A percentile compares a stretch with the other conserved stretches of the same genome.
phyloP scores from a whole-genome alignment of 2,329 filamentous ascomycete genomes.

The Coniochaeta prunicola region DNA sequence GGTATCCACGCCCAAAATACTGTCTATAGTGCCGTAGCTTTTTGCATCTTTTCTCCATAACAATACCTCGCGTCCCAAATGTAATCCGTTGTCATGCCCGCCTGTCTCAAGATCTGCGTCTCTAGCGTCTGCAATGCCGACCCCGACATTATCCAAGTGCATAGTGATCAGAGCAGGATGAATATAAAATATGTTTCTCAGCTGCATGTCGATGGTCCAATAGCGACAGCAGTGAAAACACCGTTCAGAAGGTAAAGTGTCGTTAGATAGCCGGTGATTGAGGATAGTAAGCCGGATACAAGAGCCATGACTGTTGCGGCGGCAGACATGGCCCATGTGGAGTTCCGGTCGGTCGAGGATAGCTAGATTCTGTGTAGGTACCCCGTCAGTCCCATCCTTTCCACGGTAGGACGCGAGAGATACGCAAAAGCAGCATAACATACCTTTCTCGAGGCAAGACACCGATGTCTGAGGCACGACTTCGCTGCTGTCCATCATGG shows the following conservation, averaged over 20 bases:
- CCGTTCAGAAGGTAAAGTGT: not conserved
- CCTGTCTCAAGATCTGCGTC: not conserved
- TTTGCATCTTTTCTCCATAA: not conserved
- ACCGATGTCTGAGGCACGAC: conserved; percentile 1
- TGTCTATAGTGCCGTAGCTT: not conserved
- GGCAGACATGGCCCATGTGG: conserved; percentile 9
- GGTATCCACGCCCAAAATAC: conserved; percentile 2
- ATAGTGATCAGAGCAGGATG: not conserved
- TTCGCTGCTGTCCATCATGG: conserved; percentile 22
- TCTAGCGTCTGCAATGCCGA: not conserved
- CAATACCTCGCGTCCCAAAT: not conserved
- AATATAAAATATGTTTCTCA: not conserved
- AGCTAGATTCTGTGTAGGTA: not conserved
- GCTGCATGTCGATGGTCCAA: not conserved
- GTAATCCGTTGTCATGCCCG: not conserved
- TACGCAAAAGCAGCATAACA: not conserved
- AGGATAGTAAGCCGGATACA: conserved; percentile 10
- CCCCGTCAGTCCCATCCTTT: conserved; percentile 1
- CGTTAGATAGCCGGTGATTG: conserved; percentile 7
- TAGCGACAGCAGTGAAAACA: not conserved
- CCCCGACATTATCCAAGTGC: not conserved
- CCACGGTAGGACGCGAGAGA: no score
- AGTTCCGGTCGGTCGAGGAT: conserved; percentile 5
- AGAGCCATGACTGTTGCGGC: conserved; percentile 8
- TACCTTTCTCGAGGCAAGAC: conserved; percentile 12